These are phyloP conservation scores for Hsuehochloa calcarea DNA, from an alignment of 176 grass and related monocot genomes.

Conservation along the genomic window DNA sequence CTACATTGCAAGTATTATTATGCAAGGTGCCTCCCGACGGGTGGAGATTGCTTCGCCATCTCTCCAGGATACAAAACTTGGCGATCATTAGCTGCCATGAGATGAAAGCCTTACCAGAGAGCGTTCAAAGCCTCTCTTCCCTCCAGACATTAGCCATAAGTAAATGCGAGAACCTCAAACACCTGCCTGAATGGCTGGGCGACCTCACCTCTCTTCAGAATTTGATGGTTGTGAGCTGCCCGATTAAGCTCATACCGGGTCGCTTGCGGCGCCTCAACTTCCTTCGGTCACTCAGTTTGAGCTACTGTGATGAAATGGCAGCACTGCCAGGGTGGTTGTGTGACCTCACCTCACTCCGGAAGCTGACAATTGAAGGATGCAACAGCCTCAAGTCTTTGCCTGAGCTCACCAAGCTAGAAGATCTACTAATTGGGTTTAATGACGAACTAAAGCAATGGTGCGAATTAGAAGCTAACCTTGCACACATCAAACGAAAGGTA, in stretches of 20 bases:
- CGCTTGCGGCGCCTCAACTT: background rate
- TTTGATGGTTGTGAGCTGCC: slow-evolving; percentile 9
- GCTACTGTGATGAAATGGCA: background rate
- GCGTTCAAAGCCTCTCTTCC: background rate
- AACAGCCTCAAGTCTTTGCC: slow-evolving; percentile 1
- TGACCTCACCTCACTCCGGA: background rate
- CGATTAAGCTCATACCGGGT: background rate
- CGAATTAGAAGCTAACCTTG: background rate
- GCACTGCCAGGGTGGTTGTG: background rate
- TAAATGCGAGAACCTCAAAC: background rate
- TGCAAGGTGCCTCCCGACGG: background rate
- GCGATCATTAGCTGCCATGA: background rate
- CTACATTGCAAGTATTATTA: background rate
- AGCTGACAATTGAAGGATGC: slow-evolving; percentile 17
- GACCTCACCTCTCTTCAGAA: background rate
- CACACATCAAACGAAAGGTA: background rate
- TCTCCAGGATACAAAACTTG: background rate
- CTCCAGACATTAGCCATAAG: background rate
- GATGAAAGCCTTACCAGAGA: slow-evolving; percentile 13
- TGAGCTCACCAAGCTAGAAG: background rate
- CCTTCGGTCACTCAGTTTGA: background rate
- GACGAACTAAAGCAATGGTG: background rate
- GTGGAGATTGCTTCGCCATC: slow-evolving; percentile 1
- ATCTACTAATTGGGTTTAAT: background rate
- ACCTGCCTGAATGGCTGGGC: background rate